Conservation (phyloP, 192 early-diverging fungal species). For the Podila minutissima region DNA sequence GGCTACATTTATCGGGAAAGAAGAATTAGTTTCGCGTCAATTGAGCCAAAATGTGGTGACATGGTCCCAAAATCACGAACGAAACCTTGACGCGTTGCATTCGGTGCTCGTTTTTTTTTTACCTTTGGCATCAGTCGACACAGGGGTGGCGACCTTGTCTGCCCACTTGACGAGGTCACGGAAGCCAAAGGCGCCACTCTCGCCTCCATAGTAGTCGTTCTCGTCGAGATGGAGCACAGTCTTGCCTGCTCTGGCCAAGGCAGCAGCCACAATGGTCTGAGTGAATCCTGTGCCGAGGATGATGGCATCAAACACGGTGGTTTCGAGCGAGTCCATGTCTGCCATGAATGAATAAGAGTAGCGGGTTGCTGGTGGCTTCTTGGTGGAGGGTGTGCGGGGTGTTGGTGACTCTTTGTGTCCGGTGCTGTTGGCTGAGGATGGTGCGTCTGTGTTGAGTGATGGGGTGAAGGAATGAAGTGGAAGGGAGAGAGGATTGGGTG, state of each 20-base stretch:
- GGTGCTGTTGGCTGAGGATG: no score
- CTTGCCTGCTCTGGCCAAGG: constrained; percentile 71
- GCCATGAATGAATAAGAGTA: constrained; percentile 54
- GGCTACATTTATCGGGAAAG: background rate
- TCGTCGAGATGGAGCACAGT: constrained; percentile 85
- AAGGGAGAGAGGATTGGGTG: no score
- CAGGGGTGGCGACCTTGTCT: constrained; percentile 23
- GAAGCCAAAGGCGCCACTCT: constrained; percentile 66
- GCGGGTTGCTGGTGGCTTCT: constrained; percentile 4
- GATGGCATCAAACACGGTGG: constrained; percentile 76
- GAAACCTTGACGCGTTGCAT: no score
- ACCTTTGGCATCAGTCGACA: background rate
- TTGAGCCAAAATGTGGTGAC: background rate
- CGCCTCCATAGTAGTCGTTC: constrained; percentile 84
- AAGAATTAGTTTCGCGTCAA: background rate
- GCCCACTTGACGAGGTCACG: constrained; percentile 60
- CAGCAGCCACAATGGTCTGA: constrained; percentile 84
- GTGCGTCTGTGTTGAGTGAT: no score
- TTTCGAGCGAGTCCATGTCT: constrained; percentile 44
- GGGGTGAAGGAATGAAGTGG: no score
- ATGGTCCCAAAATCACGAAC: background rate
- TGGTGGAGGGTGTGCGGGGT: no score
- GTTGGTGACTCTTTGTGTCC: no score
- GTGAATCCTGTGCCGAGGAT: constrained; percentile 89
- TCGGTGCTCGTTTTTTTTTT: no score